A percentile compares a stretch with the other conserved stretches of the same genome.
Conservation (phyloP, 2,329 filamentous ascomycete genomes). For the Beauveria varroae region DNA sequence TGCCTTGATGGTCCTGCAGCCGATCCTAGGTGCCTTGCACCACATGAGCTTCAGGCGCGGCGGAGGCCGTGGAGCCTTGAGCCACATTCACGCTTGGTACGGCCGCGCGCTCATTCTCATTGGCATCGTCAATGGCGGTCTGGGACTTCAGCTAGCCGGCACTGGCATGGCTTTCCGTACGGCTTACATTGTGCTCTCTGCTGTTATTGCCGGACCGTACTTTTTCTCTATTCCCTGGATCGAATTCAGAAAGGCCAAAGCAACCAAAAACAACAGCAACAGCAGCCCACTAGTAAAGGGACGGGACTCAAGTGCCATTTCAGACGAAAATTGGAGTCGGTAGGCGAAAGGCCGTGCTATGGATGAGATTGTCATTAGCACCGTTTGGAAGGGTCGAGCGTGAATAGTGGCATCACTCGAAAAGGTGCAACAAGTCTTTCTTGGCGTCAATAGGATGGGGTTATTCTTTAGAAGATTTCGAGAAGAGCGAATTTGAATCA, state of each 20-base stretch:
- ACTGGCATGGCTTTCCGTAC: slow-evolving; percentile 36
- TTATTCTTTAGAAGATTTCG: too few species aligned
- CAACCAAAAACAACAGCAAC: neutral
- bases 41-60: slow-evolving; percentile 45
- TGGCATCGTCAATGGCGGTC: slow-evolving; percentile 55
- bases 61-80: slow-evolving; percentile 40
- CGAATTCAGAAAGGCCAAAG: slow-evolving; percentile 1
- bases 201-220: slow-evolving; percentile 40
- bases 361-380: neutral
- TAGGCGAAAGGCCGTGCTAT: neutral
- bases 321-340: neutral
- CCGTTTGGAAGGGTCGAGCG: neutral
- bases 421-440: too few species aligned
- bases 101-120: slow-evolving; percentile 50
- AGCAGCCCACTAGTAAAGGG: slow-evolving; percentile 4
- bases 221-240: slow-evolving; percentile 18
- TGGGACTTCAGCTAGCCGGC: slow-evolving; percentile 46
- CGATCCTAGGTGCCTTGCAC: slow-evolving; percentile 49
- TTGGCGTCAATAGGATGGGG: too few species aligned
- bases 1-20: slow-evolving; percentile 48
- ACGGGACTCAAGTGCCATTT: neutral
- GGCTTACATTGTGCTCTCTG: slow-evolving; percentile 50
- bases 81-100: slow-evolving; percentile 55
- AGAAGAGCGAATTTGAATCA: too few species aligned
- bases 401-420: neutral